These are phyloP conservation scores for Crocinoboletus sp. DNA, from an alignment of 1,284 basidiomycete genomes.

Conservation along the genomic window DNA sequence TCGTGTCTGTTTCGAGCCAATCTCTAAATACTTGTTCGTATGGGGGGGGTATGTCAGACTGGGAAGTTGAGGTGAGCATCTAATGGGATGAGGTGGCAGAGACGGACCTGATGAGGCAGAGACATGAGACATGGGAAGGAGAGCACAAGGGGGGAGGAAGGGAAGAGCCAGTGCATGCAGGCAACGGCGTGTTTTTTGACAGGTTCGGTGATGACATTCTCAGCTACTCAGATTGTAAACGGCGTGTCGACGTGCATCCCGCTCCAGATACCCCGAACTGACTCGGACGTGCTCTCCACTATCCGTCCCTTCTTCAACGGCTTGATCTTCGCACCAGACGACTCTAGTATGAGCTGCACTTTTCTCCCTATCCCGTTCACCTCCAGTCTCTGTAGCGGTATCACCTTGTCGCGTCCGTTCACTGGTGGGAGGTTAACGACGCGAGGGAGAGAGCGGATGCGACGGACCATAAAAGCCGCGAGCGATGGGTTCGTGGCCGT, in stretches of 20 bases:
- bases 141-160: background rate
- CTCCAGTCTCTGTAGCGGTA: conserved; percentile 67
- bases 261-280: conserved; percentile 83
- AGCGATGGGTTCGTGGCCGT: conserved; percentile 67
- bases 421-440: conserved; percentile 39
- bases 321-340: conserved; percentile 80
- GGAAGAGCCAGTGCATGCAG: conserved; percentile 21
- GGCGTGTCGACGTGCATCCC: conserved; percentile 68
- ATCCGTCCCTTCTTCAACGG: conserved; percentile 62
- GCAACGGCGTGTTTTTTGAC: conserved; percentile 33
- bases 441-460: background rate
- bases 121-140: too few species aligned
- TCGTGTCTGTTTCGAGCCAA: conserved; percentile 11
- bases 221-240: conserved; percentile 26
- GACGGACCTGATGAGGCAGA: background rate
- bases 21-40: background rate
- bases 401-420: conserved; percentile 78
- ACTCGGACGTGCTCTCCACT: conserved; percentile 74
- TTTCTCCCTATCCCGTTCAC: conserved; percentile 69
- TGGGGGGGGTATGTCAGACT: too few species aligned
- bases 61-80: conserved; percentile 6
- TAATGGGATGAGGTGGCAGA: background rate
- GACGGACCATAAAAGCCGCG: conserved; percentile 70
- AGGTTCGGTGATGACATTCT: conserved; percentile 8
- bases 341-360: conserved; percentile 76